phyloP scores from a whole-genome alignment of 2,329 filamentous ascomycete genomes.

The Colletotrichum tanaceti region DNA sequence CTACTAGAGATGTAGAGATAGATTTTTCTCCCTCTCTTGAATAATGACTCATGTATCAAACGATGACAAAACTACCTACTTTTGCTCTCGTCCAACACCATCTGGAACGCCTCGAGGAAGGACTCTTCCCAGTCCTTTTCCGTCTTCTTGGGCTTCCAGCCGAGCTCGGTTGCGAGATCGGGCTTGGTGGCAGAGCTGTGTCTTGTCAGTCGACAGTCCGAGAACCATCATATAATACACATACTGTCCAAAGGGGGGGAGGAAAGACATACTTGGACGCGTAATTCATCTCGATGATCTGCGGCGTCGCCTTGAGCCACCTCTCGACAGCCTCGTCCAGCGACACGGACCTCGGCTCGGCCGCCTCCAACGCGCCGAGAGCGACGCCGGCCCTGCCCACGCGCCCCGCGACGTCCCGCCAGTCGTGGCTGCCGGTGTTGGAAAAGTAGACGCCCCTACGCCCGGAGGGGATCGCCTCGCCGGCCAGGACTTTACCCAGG shows the following conservation, averaged over 20 bases:
- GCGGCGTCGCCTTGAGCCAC: constrained; percentile 4
- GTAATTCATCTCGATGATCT: constrained; percentile 33
- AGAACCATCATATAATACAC: not conserved
- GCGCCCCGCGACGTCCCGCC: constrained; percentile 52
- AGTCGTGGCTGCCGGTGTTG: constrained; percentile 53
- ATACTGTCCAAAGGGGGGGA: no score
- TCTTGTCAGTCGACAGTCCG: not conserved
- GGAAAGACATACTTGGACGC: constrained; percentile 12
- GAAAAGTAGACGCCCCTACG: constrained; percentile 57
- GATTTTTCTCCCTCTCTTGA: not conserved
- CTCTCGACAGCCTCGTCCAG: constrained; percentile 22
- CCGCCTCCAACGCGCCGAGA: constrained; percentile 48
- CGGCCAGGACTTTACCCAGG: constrained; percentile 48
- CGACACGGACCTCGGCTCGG: constrained; percentile 22
- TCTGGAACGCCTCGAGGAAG: constrained; percentile 40
- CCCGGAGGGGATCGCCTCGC: constrained; percentile 49
- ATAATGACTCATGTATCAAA: not conserved
- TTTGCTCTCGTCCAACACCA: constrained; percentile 21
- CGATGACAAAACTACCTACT: not conserved
- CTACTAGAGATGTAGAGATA: no score
- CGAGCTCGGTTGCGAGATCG: constrained; percentile 44
- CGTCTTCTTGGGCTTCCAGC: constrained; percentile 50
- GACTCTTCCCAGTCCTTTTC: constrained; percentile 45
- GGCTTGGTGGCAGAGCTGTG: constrained; percentile 42
- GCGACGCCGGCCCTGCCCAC: constrained; percentile 50